Conservation (phyloP, 495 filamentous ascomycete species). For the Penicillium desertorum region DNA sequence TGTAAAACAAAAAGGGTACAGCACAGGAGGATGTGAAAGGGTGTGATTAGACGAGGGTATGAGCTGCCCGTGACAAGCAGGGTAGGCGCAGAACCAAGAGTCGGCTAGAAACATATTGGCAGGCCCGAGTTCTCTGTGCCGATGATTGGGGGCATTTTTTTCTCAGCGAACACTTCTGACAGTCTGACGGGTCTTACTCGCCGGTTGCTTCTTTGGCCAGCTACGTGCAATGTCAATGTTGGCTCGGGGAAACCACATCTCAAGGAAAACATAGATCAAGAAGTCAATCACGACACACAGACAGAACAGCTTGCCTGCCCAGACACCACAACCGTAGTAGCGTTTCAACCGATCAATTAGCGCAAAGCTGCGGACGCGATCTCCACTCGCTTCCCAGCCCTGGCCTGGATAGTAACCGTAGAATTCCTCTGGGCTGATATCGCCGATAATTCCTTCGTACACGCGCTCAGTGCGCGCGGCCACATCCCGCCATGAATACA, state of each 20-base stretch:
- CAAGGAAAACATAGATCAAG: constrained; percentile 79
- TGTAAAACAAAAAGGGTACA: not conserved
- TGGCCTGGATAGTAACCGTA: constrained; percentile 71
- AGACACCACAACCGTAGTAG: constrained; percentile 99
- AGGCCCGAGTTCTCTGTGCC: not conserved
- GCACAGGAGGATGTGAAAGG: not conserved
- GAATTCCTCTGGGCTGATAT: constrained; percentile 80
- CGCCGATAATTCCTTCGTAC: constrained; percentile 86
- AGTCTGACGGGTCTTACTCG: constrained; percentile 21
- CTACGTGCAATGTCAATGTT: constrained; percentile 84
- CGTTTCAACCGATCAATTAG: constrained; percentile 92
- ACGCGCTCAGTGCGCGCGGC: constrained; percentile 90
- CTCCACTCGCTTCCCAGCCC: constrained; percentile 66
- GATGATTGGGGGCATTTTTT: not conserved
- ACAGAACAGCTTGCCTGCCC: constrained; percentile 97
- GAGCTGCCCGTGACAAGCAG: too few species aligned
- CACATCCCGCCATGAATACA: constrained; percentile 98
- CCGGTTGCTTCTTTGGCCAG: constrained; percentile 74
- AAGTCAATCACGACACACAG: constrained; percentile 93
- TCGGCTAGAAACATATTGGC: not conserved
- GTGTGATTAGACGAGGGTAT: not conserved
- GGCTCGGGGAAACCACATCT: constrained; percentile 80
- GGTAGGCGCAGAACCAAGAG: too few species aligned
- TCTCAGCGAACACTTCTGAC: constrained; percentile 15
- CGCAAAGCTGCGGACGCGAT: constrained; percentile 78